Percentiles rank a stretch among this genome's conserved stretches.
These are phyloP conservation scores for Sclerotinia minor DNA, from an alignment of 2,329 filamentous ascomycete species.

Conservation along the genomic window DNA sequence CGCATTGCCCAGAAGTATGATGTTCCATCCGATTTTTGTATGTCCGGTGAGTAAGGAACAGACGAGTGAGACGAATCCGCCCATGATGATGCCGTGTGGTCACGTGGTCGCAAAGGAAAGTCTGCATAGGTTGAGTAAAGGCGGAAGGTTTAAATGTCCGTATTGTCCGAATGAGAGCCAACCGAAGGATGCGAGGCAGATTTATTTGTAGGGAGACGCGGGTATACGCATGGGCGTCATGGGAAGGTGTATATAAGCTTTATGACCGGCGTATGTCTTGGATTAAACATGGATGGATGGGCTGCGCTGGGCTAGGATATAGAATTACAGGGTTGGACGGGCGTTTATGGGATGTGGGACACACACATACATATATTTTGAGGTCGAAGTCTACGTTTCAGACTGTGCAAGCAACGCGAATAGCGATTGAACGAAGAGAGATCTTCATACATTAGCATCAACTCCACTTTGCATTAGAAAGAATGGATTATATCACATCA, in stretches of 20 bases:
- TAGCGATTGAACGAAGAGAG: neutral
- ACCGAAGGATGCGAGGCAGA: constrained; percentile 63
- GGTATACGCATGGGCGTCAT: neutral
- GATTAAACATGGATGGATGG: neutral
- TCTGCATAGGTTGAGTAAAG: constrained; percentile 76
- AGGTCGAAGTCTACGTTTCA: neutral
- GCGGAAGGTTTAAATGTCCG: constrained; percentile 85
- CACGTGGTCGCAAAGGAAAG: constrained; percentile 90
- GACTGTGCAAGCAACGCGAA: neutral
- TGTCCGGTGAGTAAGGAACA: constrained; percentile 97
- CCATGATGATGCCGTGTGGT: constrained; percentile 95
- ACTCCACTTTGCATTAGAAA: neutral
- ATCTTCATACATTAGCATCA: neutral
- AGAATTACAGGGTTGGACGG: neutral
- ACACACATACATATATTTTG: neutral
- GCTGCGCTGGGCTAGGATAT: neutral
- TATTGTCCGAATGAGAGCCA: constrained; percentile 89
- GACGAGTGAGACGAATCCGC: constrained; percentile 86
- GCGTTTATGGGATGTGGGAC: neutral
- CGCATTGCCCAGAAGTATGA: constrained; percentile 58
- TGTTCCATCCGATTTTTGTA: constrained; percentile 96
- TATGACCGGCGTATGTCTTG: neutral
- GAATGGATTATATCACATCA: neutral
- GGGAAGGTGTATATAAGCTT: neutral
- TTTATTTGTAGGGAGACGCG: constrained; percentile 35